A percentile compares a stretch with the other conserved stretches of the same genome.
phyloP scores from a whole-genome alignment of 495 filamentous ascomycete genomes.

The Penicillium canariense region DNA sequence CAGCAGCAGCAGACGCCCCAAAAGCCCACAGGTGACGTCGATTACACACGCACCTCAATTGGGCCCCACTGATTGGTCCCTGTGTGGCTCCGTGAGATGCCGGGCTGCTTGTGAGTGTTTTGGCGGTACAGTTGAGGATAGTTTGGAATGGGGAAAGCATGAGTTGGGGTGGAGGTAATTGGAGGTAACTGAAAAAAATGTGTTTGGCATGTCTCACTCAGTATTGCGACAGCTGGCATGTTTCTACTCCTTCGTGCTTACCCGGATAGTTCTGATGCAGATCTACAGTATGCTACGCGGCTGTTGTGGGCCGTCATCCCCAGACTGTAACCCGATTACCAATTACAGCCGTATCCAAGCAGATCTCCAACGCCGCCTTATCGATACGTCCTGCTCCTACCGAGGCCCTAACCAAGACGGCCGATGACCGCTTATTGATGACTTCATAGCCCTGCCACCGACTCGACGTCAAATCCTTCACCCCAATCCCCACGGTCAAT shows the following conservation, averaged over 20 bases:
- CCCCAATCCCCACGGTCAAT: neutral
- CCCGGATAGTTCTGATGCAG: no score
- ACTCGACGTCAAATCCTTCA: neutral
- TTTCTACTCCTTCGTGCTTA: no score
- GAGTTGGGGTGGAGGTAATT: neutral
- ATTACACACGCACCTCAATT: conserved; percentile 14
- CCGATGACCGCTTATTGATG: conserved; percentile 13
- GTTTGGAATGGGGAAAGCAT: no score
- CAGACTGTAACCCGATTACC: no score
- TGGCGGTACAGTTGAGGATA: neutral
- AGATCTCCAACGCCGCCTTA: conserved; percentile 1
- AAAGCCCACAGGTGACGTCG: conserved; percentile 25
- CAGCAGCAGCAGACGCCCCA: neutral
- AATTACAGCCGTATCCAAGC: no score
- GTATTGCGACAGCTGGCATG: no score
- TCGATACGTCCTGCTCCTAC: no score
- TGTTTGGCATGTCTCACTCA: no score
- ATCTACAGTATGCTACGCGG: no score
- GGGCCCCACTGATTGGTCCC: conserved; percentile 16
- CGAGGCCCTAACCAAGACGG: neutral
- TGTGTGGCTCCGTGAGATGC: conserved; percentile 20
- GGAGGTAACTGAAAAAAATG: no score
- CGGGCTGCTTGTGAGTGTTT: conserved; percentile 12
- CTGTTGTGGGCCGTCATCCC: no score
- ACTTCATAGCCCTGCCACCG: conserved; percentile 12